Conservation (phyloP, 331 rosid genomes). For the Rhamnella rubrinervis region DNA sequence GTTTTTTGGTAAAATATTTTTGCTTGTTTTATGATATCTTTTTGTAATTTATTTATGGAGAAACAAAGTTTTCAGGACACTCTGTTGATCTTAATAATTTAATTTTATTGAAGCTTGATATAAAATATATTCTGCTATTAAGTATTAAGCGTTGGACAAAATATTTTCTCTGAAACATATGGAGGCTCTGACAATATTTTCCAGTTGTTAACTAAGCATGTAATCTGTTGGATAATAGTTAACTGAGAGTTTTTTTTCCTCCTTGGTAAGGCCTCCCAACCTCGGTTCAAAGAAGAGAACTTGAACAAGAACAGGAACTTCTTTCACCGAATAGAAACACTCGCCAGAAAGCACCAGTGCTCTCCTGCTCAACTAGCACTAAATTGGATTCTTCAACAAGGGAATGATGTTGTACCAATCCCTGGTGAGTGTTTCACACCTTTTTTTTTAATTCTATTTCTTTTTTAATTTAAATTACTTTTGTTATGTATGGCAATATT, state of each 20-base stretch:
- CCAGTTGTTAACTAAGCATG: no score
- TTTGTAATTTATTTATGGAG: background rate
- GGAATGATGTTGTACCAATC: slow-evolving; percentile 60
- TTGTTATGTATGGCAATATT: no score
- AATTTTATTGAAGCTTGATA: no score
- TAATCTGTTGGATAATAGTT: no score
- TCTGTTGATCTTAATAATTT: no score
- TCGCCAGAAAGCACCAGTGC: slow-evolving; percentile 36
- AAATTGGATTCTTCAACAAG: slow-evolving; percentile 56
- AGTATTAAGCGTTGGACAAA: no score
- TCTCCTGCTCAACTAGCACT: slow-evolving; percentile 49
- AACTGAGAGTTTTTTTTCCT: no score
- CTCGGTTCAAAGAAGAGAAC: slow-evolving; percentile 51
- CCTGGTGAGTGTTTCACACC: slow-evolving; percentile 41
- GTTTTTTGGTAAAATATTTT: slow-evolving; percentile 5
- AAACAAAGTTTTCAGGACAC: no score
- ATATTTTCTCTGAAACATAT: no score
- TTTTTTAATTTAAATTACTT: background rate
- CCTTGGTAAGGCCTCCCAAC: slow-evolving; percentile 30
- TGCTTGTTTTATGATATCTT: background rate
- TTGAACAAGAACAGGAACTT: slow-evolving; percentile 51
- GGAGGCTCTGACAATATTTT: no score
- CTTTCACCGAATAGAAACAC: slow-evolving; percentile 36
- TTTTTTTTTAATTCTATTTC: background rate
- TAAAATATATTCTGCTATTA: no score